phyloP scores from a whole-genome alignment of 1,284 basidiomycete genomes.

The Chondrostereum purpureum region DNA sequence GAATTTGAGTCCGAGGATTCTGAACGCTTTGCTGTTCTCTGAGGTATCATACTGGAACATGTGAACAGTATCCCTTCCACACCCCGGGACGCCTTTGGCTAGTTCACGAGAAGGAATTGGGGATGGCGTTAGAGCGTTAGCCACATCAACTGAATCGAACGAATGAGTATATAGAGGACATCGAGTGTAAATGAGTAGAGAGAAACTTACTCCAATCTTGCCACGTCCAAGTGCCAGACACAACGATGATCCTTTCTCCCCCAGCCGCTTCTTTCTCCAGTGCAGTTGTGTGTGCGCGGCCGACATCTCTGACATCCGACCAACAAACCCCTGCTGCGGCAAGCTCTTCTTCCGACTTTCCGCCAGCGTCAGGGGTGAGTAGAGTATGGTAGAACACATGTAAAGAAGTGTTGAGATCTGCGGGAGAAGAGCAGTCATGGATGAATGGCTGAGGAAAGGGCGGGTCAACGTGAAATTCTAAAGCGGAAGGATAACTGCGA shows the following conservation, averaged over 20 bases:
- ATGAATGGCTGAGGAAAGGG: background rate
- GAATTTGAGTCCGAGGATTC: slow-evolving; percentile 32
- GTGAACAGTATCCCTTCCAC: background rate
- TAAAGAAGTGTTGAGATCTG: background rate
- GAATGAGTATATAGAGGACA: too few species aligned
- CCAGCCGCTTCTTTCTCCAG: slow-evolving; percentile 47
- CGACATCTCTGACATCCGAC: slow-evolving; percentile 61
- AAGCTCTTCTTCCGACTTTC: slow-evolving; percentile 17
- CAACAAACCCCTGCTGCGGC: slow-evolving; percentile 10
- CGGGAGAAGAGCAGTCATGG: background rate
- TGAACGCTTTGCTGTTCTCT: slow-evolving; percentile 21
- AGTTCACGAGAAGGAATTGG: slow-evolving; percentile 3
- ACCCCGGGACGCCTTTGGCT: slow-evolving; percentile 7
- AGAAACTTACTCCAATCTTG: slow-evolving; percentile 25
- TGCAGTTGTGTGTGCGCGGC: slow-evolving; percentile 49
- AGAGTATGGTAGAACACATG: slow-evolving; percentile 22
- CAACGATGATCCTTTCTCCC: slow-evolving; percentile 52
- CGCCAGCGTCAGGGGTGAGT: slow-evolving; percentile 24
- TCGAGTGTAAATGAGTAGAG: too few species aligned
- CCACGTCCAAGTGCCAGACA: slow-evolving; percentile 24
- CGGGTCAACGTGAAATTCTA: too few species aligned
- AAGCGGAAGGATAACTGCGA: too few species aligned
- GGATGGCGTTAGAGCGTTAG: background rate
- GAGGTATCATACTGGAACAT: too few species aligned
- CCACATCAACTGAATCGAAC: background rate